phyloP scores from a whole-genome alignment of 345 rosid genomes.

The Trapa incisa region DNA sequence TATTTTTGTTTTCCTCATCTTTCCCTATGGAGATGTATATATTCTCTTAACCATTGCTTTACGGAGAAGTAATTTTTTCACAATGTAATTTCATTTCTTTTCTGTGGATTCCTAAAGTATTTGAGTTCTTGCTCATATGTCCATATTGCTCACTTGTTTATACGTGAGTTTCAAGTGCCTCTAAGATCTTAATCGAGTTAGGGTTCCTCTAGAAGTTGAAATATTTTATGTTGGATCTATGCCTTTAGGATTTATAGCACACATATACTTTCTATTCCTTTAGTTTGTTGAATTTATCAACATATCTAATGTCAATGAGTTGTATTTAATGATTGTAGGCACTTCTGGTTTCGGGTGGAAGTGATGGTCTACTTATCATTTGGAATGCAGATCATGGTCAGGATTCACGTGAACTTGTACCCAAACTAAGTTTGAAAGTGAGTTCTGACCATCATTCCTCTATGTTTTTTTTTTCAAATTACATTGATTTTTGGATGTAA shows the following conservation, averaged over 20 bases:
- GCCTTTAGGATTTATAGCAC: not conserved
- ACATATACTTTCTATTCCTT: not conserved
- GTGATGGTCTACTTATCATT: conserved; percentile 85
- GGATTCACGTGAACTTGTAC: conserved; percentile 95
- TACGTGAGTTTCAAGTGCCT: not conserved
- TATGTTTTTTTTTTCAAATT: not conserved
- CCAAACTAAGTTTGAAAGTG: conserved; percentile 94
- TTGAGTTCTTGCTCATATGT: not conserved
- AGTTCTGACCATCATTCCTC: not conserved
- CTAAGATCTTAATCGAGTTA: not conserved
- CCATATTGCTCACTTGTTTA: not conserved
- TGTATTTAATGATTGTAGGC: conserved; percentile 39
- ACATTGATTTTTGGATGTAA: not conserved
- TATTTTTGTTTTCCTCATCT: not conserved
- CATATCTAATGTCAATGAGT: not conserved
- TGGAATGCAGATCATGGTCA: conserved; percentile 96
- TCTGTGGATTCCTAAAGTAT: not conserved
- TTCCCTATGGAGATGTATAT: not conserved
- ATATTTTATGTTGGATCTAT: not conserved
- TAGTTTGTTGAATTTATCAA: not conserved
- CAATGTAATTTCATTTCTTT: not conserved
- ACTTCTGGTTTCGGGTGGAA: conserved; percentile 92
- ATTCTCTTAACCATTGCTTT: not conserved
- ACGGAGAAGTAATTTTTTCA: not conserved
- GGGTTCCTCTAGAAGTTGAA: not conserved